Conservation (phyloP, 139 green algal genomes). For the Coccomyxa sp. region DNA sequence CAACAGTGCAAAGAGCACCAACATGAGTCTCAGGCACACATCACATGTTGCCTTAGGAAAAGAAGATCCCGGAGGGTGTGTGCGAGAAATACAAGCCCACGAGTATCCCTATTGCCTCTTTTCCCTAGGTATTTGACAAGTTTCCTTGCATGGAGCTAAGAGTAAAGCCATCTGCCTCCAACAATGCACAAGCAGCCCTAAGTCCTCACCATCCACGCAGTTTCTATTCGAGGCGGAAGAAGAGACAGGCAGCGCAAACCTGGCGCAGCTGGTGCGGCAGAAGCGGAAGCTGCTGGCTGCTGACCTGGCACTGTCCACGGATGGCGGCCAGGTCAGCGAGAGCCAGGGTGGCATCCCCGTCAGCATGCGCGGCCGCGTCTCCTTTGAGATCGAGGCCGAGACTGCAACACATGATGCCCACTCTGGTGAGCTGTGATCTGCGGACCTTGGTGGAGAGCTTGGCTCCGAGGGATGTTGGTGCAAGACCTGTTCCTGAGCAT, state of each 20-base stretch:
- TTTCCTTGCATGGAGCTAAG: too few species aligned
- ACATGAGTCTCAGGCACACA: too few species aligned
- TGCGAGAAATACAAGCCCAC: too few species aligned
- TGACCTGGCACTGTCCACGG: not conserved
- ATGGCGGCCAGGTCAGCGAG: slow-evolving; percentile 4
- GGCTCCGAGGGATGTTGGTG: not conserved
- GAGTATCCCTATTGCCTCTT: too few species aligned
- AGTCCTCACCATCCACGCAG: not conserved
- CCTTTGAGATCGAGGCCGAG: not conserved
- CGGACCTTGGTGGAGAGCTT: not conserved
- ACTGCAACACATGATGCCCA: not conserved
- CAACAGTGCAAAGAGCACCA: too few species aligned
- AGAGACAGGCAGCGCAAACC: not conserved
- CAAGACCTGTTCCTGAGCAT: not conserved
- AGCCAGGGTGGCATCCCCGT: slow-evolving; percentile 1
- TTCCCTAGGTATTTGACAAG: too few species aligned
- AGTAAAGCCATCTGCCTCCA: too few species aligned
- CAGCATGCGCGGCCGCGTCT: not conserved
- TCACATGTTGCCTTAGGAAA: too few species aligned
- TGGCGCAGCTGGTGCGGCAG: not conserved
- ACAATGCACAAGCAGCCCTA: too few species aligned
- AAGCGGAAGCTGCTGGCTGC: not conserved
- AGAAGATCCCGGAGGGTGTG: too few species aligned
- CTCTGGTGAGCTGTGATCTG: not conserved
- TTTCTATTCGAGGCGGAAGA: not conserved